phyloP scores from a whole-genome alignment of 805 yeast genomes.

The Danielia oregonensis region DNA sequence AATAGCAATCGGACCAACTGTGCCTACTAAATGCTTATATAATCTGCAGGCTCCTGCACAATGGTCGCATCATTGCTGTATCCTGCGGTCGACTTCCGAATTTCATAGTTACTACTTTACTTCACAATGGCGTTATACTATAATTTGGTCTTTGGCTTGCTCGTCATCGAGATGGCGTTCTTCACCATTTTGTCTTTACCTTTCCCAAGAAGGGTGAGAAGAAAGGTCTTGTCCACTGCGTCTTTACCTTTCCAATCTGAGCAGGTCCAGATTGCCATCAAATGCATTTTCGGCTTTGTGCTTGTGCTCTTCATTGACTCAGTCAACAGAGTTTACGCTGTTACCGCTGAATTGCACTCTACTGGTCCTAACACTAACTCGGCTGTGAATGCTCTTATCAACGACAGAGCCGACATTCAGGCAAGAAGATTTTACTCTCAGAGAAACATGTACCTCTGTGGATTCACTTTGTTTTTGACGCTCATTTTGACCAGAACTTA shows the following conservation, averaged over 20 bases:
- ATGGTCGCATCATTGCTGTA: no score
- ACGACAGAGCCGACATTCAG: conserved; percentile 77
- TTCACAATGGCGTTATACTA: conserved; percentile 44
- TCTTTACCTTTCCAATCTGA: conserved; percentile 68
- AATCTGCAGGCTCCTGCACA: no score
- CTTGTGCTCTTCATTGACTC: conserved; percentile 83
- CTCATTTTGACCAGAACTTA: conserved; percentile 83
- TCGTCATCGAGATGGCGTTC: conserved; percentile 71
- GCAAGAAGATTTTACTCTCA: conserved; percentile 94
- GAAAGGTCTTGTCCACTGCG: conserved; percentile 58
- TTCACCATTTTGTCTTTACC: conserved; percentile 84
- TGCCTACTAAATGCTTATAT: no score
- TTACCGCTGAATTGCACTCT: conserved; percentile 56
- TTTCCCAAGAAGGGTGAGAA: conserved; percentile 70
- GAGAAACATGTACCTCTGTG: conserved; percentile 93
- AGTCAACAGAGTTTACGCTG: conserved; percentile 74
- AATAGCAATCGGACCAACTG: no score
- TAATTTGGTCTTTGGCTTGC: conserved; percentile 63
- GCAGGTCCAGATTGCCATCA: conserved; percentile 70
- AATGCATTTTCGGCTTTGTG: conserved; percentile 81
- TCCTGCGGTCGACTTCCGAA: no score
- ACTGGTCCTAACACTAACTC: conserved; percentile 17
- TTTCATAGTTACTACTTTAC: no score
- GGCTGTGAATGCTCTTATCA: conserved; percentile 23
- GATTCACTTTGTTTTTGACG: conserved; percentile 88